These are phyloP conservation scores for Rhododendron ovatum DNA, from an alignment of 148 eudicot genomes.

Conservation along the genomic window DNA sequence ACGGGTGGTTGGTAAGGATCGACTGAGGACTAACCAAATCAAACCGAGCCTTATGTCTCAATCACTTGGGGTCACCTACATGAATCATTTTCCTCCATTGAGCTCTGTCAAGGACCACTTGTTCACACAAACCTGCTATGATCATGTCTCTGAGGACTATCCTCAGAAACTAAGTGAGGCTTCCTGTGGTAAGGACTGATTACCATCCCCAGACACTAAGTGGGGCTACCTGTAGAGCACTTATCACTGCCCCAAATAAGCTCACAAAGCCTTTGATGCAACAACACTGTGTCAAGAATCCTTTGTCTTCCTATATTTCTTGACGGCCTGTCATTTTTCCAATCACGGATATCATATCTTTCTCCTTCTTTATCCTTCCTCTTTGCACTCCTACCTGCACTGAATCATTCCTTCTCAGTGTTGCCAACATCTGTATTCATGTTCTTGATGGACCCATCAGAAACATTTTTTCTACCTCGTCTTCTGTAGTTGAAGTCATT, in stretches of 20 bases:
- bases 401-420: background rate
- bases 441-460: background rate
- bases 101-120: no score
- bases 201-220: constrained; percentile 13
- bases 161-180: background rate
- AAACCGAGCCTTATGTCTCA: no score
- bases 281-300: background rate
- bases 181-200: background rate
- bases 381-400: background rate
- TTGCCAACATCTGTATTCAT: background rate
- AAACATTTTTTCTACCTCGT: background rate
- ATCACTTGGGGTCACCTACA: no score
- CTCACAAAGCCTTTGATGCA: background rate
- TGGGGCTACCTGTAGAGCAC: constrained; percentile 7
- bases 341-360: background rate
- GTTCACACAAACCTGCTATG: no score
- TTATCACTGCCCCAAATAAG: background rate
- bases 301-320: background rate
- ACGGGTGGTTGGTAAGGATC: constrained; percentile 12
- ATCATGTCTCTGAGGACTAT: no score
- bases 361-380: background rate
- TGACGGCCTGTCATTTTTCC: background rate
- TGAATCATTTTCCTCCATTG: no score
- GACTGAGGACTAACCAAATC: background rate
- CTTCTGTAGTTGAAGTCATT: background rate